Evolutionary conservation across 371 early-diverging fungal genomes (phyloP).

Genomic region (Funneliformis caledonium): DNA sequence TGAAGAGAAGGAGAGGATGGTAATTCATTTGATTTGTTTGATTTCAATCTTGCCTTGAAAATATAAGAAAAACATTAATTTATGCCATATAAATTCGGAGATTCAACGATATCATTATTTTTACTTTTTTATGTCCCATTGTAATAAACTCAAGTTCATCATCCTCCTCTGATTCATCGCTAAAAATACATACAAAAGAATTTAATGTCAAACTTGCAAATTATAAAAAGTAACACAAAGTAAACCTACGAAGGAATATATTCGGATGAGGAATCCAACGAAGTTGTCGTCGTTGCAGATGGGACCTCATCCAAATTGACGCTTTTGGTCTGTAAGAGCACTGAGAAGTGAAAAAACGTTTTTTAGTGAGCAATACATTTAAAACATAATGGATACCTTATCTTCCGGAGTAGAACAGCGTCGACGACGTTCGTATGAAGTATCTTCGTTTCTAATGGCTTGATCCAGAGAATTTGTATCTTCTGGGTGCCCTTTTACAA

Average conservation of each 20-base stretch:
- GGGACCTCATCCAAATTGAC: no score
- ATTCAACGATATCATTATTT: slow-evolving; percentile 3
- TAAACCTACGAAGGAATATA: slow-evolving; percentile 19
- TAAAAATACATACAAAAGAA: slow-evolving; percentile 29
- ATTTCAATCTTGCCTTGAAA: not conserved
- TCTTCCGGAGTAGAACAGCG: no score
- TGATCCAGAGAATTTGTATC: no score
- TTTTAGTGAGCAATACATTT: no score
- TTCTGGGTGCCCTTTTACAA: slow-evolving; percentile 9
- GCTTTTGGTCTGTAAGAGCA: no score
- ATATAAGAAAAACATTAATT: no score
- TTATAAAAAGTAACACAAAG: slow-evolving; percentile 6
- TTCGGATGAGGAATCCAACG: slow-evolving; percentile 5
- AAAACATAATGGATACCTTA: no score
- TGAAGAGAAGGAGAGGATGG: not conserved
- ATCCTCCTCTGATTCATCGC: not conserved
- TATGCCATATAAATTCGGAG: not conserved
- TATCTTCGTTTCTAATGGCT: no score
- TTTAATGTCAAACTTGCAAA: slow-evolving; percentile 22
- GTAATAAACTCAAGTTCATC: not conserved
- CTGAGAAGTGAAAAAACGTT: no score
- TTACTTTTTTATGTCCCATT: not conserved
- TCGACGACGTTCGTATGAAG: no score
- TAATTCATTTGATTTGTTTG: not conserved
- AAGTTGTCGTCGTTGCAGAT: not conserved